These are phyloP conservation scores for Tolypocladium sp. DNA, from an alignment of 2,329 filamentous ascomycete species.

Conservation along the genomic window DNA sequence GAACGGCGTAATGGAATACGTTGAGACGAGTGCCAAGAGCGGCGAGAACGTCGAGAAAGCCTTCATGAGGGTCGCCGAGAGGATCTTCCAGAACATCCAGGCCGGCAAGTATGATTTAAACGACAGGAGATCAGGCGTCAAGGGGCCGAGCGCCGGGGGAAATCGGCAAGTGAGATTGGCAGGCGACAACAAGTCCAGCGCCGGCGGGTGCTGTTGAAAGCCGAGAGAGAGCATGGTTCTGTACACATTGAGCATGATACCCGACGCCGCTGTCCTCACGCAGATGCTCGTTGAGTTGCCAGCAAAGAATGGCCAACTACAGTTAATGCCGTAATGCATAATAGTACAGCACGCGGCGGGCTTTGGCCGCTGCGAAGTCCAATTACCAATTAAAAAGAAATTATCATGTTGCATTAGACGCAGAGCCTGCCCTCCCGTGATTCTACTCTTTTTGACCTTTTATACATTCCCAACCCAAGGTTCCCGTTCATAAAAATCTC, in stretches of 20 bases:
- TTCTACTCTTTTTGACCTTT: conserved; percentile 10
- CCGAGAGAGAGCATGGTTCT: neutral
- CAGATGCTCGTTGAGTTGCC: neutral
- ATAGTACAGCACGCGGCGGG: neutral
- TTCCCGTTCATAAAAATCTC: conserved; percentile 9
- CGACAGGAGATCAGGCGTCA: conserved; percentile 85
- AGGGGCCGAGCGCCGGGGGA: conserved; percentile 51
- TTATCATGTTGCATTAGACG: conserved; percentile 20
- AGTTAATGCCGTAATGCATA: neutral
- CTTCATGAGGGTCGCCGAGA: conserved; percentile 86
- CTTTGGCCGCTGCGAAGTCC: neutral
- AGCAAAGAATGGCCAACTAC: neutral
- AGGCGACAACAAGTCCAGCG: conserved; percentile 25
- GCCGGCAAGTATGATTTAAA: conserved; percentile 91
- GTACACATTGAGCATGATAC: conserved; percentile 16
- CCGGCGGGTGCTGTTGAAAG: conserved; percentile 38
- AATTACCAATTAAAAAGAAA: conserved; percentile 7
- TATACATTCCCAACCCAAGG: conserved; percentile 12
- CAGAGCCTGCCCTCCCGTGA: conserved; percentile 12
- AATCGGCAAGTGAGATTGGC: conserved; percentile 37
- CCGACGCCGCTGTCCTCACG: conserved; percentile 6
- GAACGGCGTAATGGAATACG: conserved; percentile 86
- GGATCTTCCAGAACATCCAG: conserved; percentile 96
- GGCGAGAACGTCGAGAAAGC: conserved; percentile 90
- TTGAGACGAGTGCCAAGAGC: conserved; percentile 93